These are phyloP conservation scores for Trichosporon coremiiforme DNA, from an alignment of 1,284 basidiomycete species.

Conservation along the genomic window DNA sequence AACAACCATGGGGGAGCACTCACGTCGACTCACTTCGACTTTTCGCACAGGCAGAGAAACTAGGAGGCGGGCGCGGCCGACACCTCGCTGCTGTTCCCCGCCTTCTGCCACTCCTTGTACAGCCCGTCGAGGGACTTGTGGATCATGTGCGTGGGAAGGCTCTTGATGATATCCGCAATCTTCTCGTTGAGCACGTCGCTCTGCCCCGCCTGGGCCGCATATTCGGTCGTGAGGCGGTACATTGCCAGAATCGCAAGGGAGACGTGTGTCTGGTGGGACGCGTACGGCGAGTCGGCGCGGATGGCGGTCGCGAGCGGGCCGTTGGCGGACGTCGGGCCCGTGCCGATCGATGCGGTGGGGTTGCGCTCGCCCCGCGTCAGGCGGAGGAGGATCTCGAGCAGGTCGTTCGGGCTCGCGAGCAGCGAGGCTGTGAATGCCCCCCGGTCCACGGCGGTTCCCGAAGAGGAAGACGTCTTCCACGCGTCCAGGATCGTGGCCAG, in stretches of 20 bases:
- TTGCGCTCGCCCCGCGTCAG: constrained; percentile 84
- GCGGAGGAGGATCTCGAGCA: constrained; percentile 85
- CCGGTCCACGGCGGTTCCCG: constrained; percentile 73
- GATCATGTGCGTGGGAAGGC: constrained; percentile 77
- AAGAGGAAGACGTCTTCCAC: constrained; percentile 79
- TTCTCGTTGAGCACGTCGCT: constrained; percentile 72
- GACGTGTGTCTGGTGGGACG: constrained; percentile 86
- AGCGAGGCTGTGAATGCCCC: constrained; percentile 84
- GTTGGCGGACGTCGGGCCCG: constrained; percentile 58
- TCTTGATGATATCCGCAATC: constrained; percentile 83
- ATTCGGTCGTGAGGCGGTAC: constrained; percentile 79
- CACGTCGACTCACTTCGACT: neutral
- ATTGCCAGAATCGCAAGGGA: constrained; percentile 87
- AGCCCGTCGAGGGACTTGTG: constrained; percentile 88
- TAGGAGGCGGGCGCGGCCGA: neutral
- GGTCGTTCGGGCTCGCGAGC: constrained; percentile 74
- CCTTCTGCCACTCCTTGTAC: constrained; percentile 73
- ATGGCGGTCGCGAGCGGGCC: constrained; percentile 63
- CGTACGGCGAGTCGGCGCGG: constrained; percentile 72
- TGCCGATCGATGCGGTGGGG: constrained; percentile 65
- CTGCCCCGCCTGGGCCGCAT: constrained; percentile 72
- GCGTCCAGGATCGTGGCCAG: constrained; percentile 82
- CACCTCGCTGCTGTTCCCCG: neutral
- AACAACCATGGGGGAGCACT: too few relatives aligned
- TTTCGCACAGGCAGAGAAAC: too few relatives aligned